Base-by-base conservation (phyloP, 2,329 filamentous ascomycete genomes). In the Achaetomium macrosporum region DNA sequence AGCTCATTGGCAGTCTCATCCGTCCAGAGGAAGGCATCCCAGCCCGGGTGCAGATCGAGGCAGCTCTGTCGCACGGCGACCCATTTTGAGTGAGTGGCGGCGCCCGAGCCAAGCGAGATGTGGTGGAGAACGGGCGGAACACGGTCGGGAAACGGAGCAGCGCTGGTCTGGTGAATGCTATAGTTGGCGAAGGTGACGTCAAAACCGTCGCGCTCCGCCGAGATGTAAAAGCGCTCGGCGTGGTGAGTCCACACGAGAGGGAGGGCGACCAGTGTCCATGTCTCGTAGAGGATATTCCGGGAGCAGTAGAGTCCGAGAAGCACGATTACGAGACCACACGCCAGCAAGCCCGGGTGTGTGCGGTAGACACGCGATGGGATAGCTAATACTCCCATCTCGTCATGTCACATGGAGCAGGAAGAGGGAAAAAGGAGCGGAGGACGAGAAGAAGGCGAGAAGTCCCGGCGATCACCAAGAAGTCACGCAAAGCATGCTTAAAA, bases 61-160 rank as follows among this genome's bases (percentile, higher is more conserved):
- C 68, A 70, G 47, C 58, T 65, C 51, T 69, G 63, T 6, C 67
- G 60, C 16, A 65, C 62, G 9, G 62, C 58, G 20, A 57, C 51
- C 68, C 68, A 70, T 36, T 62, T 59, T 2, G 55, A 59, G 51
- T 59, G 57, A 0, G 29, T 54, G 13, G 50, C 51, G 30, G 54
- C 57, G 20, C 60, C 59, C 3, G 60, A 59, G 6, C 66, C 66
- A 6, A 70, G 59, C 17, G 64, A 60, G 31, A 70, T 68, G 52
- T 70, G 68, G 42, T 70, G 68, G 25, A 70, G 50, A 12, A 69
- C 53, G n/a, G 67, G 60, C 2, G 68, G 68, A 3, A 71, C 63
- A 8, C 60, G 56, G 51, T 69, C 66, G 15, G 45, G 33, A 13
- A 40, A 45, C n/a, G 51, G 46, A 12, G 65, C 62, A 20, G 67